A percentile compares a stretch with the other conserved stretches of the same genome.
Evolutionary conservation across 2,329 filamentous ascomycete genomes (phyloP).

Genomic region (Paraphoma sp.): DNA sequence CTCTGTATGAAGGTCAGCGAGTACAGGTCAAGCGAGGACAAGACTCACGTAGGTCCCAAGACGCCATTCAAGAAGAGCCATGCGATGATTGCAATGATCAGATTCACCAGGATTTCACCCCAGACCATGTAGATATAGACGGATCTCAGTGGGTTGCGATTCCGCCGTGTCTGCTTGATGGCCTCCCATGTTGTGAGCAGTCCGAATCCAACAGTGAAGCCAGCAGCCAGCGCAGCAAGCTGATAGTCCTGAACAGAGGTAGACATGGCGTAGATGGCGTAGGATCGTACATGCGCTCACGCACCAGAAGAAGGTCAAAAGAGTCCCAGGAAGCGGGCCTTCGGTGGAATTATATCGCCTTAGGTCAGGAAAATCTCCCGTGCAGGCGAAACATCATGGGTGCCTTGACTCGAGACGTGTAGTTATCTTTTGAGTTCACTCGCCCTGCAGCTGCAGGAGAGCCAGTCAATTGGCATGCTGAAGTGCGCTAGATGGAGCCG

Average conservation of each 20-base stretch:
- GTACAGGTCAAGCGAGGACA: too few species aligned
- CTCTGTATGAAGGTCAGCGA: slow-evolving; percentile 17
- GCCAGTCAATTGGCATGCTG: neutral
- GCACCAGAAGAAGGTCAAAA: neutral
- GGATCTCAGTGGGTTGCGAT: slow-evolving; percentile 41
- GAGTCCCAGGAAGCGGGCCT: neutral
- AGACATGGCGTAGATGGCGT: slow-evolving; percentile 17
- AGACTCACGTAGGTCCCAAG: slow-evolving; percentile 38
- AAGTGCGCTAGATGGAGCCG: neutral
- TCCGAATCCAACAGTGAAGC: slow-evolving; percentile 44
- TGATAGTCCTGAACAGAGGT: slow-evolving; percentile 34
- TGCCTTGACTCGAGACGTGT: neutral
- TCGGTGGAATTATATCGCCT: neutral
- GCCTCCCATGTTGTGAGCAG: slow-evolving; percentile 45
- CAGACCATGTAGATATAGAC: slow-evolving; percentile 47
- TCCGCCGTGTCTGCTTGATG: slow-evolving; percentile 43
- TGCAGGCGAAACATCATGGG: neutral
- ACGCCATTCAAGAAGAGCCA: slow-evolving; percentile 40
- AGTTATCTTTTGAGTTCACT: neutral
- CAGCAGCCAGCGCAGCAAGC: slow-evolving; percentile 41
- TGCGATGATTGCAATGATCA: slow-evolving; percentile 37
- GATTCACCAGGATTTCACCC: slow-evolving; percentile 39
- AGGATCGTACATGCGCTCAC: neutral
- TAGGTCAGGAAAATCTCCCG: neutral
- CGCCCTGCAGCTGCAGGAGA: neutral